Percentiles rank a stretch among this genome's conserved stretches.
These are phyloP conservation scores for Strigomonas galati DNA, from an alignment of 208 protist species.

Conservation along the genomic window DNA sequence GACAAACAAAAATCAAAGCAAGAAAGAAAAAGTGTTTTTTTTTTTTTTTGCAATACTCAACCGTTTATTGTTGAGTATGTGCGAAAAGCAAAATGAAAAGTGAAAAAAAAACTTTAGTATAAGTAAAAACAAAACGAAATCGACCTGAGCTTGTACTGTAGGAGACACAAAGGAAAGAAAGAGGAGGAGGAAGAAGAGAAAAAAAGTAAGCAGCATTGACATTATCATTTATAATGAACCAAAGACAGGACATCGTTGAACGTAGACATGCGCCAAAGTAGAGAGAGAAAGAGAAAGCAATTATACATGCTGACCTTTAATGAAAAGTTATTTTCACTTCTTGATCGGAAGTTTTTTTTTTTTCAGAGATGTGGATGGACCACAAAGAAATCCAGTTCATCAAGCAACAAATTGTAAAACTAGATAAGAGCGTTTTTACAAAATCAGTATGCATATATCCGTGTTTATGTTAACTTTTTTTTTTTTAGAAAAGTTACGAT, in stretches of 20 bases:
- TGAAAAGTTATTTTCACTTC: too few species aligned
- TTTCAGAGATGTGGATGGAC: too few species aligned
- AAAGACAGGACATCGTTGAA: too few species aligned
- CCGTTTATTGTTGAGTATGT: too few species aligned
- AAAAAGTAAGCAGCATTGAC: slow-evolving; percentile 11
- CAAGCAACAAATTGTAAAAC: slow-evolving; percentile 11
- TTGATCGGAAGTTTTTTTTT: too few species aligned
- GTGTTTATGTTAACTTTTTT: not conserved
- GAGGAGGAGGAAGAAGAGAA: not conserved
- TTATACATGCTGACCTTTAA: too few species aligned
- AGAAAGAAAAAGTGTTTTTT: not conserved
- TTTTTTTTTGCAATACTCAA: not conserved
- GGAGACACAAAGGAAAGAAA: not conserved
- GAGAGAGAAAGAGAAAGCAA: too few species aligned
- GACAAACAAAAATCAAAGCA: not conserved
- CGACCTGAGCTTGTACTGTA: not conserved
- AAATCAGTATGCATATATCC: not conserved
- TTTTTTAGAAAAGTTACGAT: not conserved
- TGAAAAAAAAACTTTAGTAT: not conserved
- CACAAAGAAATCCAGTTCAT: not conserved
- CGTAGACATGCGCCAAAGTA: not conserved
- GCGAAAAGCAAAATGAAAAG: not conserved
- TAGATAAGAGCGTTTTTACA: not conserved
- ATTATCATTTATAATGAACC: not conserved
- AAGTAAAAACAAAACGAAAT: not conserved